These are phyloP conservation scores for Gynochthodes officinalis DNA, from an alignment of 257 asterid species.

Conservation along the genomic window DNA sequence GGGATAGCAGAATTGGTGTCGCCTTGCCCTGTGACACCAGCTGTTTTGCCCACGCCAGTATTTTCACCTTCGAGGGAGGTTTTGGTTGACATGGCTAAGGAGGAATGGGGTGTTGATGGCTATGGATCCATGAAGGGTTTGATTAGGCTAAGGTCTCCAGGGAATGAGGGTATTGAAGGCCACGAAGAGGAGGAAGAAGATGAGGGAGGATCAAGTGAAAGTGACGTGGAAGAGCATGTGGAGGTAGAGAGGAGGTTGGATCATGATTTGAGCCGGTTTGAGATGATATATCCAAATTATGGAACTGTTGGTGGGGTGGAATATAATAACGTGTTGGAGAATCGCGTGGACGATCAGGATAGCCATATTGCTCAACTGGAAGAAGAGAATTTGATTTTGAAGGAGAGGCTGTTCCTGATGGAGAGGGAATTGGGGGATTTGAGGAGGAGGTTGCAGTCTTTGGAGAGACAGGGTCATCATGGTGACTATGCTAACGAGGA, in stretches of 20 bases:
- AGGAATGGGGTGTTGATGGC: slow-evolving; percentile 92
- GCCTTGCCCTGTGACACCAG: slow-evolving; percentile 73
- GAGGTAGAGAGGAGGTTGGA: slow-evolving; percentile 83
- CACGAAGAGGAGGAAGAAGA: slow-evolving; percentile 64
- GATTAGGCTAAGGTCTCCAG: slow-evolving; percentile 75
- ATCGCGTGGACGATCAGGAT: slow-evolving; percentile 81
- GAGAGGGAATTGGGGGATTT: slow-evolving; percentile 67
- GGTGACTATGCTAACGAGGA: slow-evolving; percentile 50
- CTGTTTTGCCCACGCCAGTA: slow-evolving; percentile 73
- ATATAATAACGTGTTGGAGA: slow-evolving; percentile 58
- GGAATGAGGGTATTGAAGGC: slow-evolving; percentile 48
- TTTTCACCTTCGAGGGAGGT: slow-evolving; percentile 81
- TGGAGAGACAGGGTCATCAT: slow-evolving; percentile 46
- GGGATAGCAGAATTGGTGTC: slow-evolving; percentile 78
- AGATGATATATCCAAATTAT: slow-evolving; percentile 64
- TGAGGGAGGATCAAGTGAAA: slow-evolving; percentile 73
- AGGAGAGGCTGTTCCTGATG: slow-evolving; percentile 79
- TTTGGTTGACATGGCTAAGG: slow-evolving; percentile 80
- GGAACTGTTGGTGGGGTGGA: slow-evolving; percentile 40
- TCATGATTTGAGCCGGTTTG: slow-evolving; percentile 78
- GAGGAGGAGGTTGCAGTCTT: slow-evolving; percentile 64
- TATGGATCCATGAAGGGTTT: slow-evolving; percentile 85
- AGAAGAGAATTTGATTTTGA: slow-evolving; percentile 71
- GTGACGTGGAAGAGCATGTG: slow-evolving; percentile 82
- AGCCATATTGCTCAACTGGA: slow-evolving; percentile 71